A percentile compares a stretch with the other conserved stretches of the same genome.
phyloP scores from a whole-genome alignment of 345 rosid species.

The Sapria himalayana region DNA sequence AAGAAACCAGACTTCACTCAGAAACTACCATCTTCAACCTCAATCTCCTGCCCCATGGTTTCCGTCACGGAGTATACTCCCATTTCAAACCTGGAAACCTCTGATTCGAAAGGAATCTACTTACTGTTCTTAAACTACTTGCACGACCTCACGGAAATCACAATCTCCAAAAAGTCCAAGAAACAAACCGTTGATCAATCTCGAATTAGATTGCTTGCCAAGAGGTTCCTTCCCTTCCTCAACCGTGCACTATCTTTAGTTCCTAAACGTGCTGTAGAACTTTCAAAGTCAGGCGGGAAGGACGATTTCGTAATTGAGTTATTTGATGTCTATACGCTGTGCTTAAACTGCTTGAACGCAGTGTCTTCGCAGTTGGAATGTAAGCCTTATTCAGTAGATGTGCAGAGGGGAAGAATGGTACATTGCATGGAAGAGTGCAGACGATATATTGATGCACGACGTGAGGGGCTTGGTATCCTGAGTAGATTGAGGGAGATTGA shows the following conservation, averaged over 20 bases:
- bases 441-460: slow-evolving; percentile 17
- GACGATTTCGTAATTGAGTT: slow-evolving; percentile 12
- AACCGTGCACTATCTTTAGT: slow-evolving; percentile 44
- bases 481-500: slow-evolving; percentile 22
- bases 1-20: too few species aligned
- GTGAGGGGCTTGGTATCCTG: slow-evolving; percentile 30
- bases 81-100: slow-evolving; percentile 26
- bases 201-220: slow-evolving; percentile 38
- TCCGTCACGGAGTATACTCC: slow-evolving; percentile 21
- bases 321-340: slow-evolving; percentile 30
- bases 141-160: slow-evolving; percentile 22
- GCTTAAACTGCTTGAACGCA: slow-evolving; percentile 45
- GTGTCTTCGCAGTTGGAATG: slow-evolving; percentile 51
- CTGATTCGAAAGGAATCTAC: slow-evolving; percentile 17
- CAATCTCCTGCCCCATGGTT: slow-evolving; percentile 31
- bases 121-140: slow-evolving; percentile 39
- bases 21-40: too few species aligned
- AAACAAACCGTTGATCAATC: slow-evolving; percentile 16
- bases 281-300: slow-evolving; percentile 1
- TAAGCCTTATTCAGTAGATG: slow-evolving; percentile 29
- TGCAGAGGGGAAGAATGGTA: slow-evolving; percentile 32
- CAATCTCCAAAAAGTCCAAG: slow-evolving; percentile 10
- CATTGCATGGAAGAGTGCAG: slow-evolving; percentile 36
- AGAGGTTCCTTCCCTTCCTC: slow-evolving; percentile 51
- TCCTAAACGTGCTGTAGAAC: slow-evolving; percentile 48